These are phyloP conservation scores for Lactifluus pinguis DNA, from an alignment of 768 basidiomycete genomes.

Conservation along the genomic window DNA sequence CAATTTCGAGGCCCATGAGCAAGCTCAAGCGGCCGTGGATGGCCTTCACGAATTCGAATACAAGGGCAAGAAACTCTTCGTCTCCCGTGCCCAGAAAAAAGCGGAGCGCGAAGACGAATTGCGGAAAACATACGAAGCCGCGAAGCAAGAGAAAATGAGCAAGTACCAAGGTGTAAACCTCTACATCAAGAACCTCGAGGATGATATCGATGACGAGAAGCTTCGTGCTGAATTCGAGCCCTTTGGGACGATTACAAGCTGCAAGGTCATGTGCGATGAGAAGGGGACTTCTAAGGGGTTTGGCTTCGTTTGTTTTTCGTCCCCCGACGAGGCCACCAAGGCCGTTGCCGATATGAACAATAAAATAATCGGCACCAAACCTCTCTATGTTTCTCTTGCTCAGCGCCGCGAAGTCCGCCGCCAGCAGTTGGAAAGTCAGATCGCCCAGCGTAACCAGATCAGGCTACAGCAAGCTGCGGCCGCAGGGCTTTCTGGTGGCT, in stretches of 20 bases:
- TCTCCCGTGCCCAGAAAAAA: conserved; percentile 97
- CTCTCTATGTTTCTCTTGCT: conserved; percentile 96
- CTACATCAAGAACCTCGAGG: conserved; percentile 99
- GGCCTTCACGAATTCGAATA: conserved; percentile 76
- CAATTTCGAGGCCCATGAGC: conserved; percentile 90
- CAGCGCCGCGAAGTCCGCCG: conserved; percentile 97
- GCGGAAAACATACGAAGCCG: conserved; percentile 85
- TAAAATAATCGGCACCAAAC: conserved; percentile 98
- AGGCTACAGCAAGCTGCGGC: conserved; percentile 93
- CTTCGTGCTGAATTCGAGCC: conserved; percentile 94
- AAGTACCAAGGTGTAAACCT: conserved; percentile 99
- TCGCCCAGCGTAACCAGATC: conserved; percentile 95
- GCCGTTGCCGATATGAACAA: conserved; percentile 99
- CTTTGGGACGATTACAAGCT: conserved; percentile 94
- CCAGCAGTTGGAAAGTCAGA: conserved; percentile 97
- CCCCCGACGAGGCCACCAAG: conserved; percentile 98
- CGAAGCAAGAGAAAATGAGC: conserved; percentile 94
- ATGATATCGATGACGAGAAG: conserved; percentile 96
- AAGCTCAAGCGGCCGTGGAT: conserved; percentile 86
- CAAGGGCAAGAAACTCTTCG: conserved; percentile 86
- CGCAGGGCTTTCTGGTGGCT: conserved; percentile 72
- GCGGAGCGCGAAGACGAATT: conserved; percentile 96
- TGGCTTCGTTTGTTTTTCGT: conserved; percentile 98
- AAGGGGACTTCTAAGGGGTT: conserved; percentile 91
- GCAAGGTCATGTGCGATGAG: conserved; percentile 99